Conservation (phyloP, 73 alveolate species). For the Symbiodinium natans region DNA sequence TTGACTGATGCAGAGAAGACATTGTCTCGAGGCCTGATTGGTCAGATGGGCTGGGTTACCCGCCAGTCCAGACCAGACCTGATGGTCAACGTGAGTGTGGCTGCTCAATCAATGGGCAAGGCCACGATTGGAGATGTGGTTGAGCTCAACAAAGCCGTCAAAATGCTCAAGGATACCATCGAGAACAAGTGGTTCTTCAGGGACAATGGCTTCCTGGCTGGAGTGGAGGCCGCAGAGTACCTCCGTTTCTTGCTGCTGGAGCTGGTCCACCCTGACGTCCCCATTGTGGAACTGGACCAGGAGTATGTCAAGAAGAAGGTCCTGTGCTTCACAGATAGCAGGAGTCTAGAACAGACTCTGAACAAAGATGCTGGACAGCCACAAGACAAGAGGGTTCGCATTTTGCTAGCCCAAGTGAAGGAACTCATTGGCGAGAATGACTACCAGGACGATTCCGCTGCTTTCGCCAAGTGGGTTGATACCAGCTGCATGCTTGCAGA, state of each 20-base stretch:
- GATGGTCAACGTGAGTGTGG: too few species aligned
- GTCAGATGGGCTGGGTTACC: constrained; percentile 26
- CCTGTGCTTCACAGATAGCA: constrained; percentile 1
- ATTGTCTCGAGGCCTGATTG: not conserved
- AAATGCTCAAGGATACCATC: constrained; percentile 13
- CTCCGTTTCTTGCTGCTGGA: constrained; percentile 5
- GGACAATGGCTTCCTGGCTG: not conserved
- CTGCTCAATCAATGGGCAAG: not conserved
- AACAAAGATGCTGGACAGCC: constrained; percentile 11
- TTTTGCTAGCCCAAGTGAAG: constrained; percentile 7
- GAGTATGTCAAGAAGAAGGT: not conserved
- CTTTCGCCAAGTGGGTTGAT: not conserved
- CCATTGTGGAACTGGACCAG: not conserved
- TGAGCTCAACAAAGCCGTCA: constrained; percentile 7
- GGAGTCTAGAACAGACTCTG: not conserved
- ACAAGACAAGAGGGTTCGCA: not conserved
- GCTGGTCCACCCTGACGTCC: not conserved
- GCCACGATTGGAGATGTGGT: not conserved
- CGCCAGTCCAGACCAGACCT: constrained; percentile 41
- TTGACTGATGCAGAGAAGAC: constrained; percentile 15
- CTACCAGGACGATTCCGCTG: not conserved
- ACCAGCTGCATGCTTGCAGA: constrained; percentile 19
- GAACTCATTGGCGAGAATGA: not conserved
- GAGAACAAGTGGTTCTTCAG: constrained; percentile 13
- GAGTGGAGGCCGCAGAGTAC: constrained; percentile 26